Base-by-base conservation (phyloP, 2,329 filamentous ascomycete genomes). In the Aureobasidium subglaciale region DNA sequence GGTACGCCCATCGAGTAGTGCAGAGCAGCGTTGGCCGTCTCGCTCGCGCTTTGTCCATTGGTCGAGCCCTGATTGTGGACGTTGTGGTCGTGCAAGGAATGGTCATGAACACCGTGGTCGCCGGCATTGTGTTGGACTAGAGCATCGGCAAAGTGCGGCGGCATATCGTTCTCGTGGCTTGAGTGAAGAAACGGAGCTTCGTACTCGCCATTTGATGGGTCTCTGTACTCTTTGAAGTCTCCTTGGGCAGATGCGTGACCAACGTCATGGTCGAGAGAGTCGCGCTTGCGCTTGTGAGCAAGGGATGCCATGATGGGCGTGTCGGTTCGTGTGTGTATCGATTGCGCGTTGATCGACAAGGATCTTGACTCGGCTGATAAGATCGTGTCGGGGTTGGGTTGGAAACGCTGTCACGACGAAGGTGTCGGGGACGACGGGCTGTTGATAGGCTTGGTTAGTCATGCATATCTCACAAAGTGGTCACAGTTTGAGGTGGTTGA, bases 1-100 rank as follows among this genome's bases (percentile, higher is more conserved):
- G 78, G 78, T 18, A 80, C 76, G 13, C 75, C 79, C 78, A 82
- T 81, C 57, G 75, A 75, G 63, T 79, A 80, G 56, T 69, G 66
- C 58, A 77, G 68, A 5, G 75, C 75, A 13, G 83, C 83, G 18
- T 80, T 81, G 48, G 83, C 82, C 37, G 83, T 85, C 45, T 83
- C 83, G 61, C 72, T 76, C 11, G 75, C 74, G 59, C 68, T 75
- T 32, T 73, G 71, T 65, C 67, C 75, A 65, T 73, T 75, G 56
- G 40, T 46, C n/a, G 56, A 30, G 27, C 60, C 60, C 16, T 59
- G 62, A 16, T 20, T 54, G 15, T 61, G 56, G 20, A 54, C 37
- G 37, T 59, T 56, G 11, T 52, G 48, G 7, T 52, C 48, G 22
- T 75, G 73, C 9, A 68, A 34, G 38, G 42, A 20, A 20, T 60